A percentile compares a stretch with the other conserved stretches of the same genome.
Conservation (phyloP, 768 basidiomycete genomes). For the Clitopilus passeckerianus region DNA sequence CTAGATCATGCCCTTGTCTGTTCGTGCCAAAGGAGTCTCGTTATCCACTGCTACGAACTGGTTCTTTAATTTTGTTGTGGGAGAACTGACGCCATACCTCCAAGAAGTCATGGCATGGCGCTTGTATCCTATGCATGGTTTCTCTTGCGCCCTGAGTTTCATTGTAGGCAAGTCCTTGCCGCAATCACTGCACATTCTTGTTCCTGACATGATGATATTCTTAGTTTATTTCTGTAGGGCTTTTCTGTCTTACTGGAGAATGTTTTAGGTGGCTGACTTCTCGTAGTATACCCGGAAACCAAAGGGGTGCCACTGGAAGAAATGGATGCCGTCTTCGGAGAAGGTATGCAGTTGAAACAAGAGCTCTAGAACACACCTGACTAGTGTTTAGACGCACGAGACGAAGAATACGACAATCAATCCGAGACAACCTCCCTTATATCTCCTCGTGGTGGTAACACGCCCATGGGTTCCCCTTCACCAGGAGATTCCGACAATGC, state of each 20-base stretch:
- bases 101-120: conserved; percentile 89
- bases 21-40: conserved; percentile 95
- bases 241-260: background rate
- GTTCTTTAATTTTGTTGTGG: conserved; percentile 89
- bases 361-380: background rate
- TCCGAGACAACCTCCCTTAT: conserved; percentile 56
- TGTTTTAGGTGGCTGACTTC: conserved; percentile 4
- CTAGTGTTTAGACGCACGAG: conserved; percentile 27
- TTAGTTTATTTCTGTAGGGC: conserved; percentile 73
- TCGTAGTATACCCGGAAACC: conserved; percentile 78
- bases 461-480: conserved; percentile 5
- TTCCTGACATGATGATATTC: conserved; percentile 1
- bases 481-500: conserved; percentile 15
- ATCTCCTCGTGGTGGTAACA: conserved; percentile 9
- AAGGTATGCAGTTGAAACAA: conserved; percentile 43
- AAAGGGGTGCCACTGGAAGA: conserved; percentile 86
- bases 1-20: conserved; percentile 83
- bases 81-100: conserved; percentile 79
- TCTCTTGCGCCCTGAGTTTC: conserved; percentile 86
- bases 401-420: conserved; percentile 64
- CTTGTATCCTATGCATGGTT: conserved; percentile 93
- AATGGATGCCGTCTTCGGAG: conserved; percentile 87
- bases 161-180: conserved; percentile 51
- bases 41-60: conserved; percentile 88
- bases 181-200: conserved; percentile 1